Evolutionary conservation across 768 basidiomycete genomes (phyloP), one percentile per base, ranked within the genome.

Genomic region (Suillus tomentosus): DNA sequence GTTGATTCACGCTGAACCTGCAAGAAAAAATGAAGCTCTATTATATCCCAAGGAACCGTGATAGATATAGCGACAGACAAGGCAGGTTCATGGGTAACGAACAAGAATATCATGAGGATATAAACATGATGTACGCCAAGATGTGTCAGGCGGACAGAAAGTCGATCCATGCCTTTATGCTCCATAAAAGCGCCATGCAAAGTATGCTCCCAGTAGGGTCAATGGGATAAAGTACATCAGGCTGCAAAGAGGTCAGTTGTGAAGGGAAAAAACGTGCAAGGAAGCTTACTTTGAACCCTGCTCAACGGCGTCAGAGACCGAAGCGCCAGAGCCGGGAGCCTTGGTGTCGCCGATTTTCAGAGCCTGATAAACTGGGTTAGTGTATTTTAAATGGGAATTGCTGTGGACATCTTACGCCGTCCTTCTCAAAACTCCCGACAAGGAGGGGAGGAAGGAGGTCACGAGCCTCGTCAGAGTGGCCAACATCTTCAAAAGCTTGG

Each of bases 401-500:
- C 17, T n/a, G 63, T 43, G 11, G 1, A 31, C 14, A 40, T 80
- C 86, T 76, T 74, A 91, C 90, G 56, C 81, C 82, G 69, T 79
- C 82, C 70, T 89, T 81, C 73, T 92, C 91, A 69, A 96, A 93
- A 1, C 91, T 86, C 61, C 96, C 96, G 60, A 97, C 82, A 48
- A 87, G 79, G 84, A 97, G 86, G 68, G 77, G 88, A 19, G 85
- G 86, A 60, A 99, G 83, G 64, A 96, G 84, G 14, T 83, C 90
- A 60, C 97, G 89, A 31, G 97, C 97, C 79, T 99, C 97, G 70
- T 99, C 96, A 1, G 96, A 98, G 84, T 99, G 97, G 37, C 97
- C 97, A 37, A 99, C 96, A 76, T 99, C 97, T 80, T 99, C 96
- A 73, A 99, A 99, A 7, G 97, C 95, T 73, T 98, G 97, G 40